phyloP scores from a whole-genome alignment of 768 basidiomycete species.

The Suillus bovinus region DNA sequence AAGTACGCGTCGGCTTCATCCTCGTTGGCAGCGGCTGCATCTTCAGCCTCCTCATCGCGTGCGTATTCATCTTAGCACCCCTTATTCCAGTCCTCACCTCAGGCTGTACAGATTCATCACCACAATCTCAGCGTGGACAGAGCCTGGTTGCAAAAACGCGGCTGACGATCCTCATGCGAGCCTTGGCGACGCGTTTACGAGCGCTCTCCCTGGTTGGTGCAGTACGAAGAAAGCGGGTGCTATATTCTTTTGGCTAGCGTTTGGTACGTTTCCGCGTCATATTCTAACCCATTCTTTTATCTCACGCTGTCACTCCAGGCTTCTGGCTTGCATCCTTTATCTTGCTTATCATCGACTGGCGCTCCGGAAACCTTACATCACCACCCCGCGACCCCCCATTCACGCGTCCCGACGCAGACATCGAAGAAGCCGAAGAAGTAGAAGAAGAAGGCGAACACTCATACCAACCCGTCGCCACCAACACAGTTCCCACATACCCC shows the following conservation, averaged over 20 bases:
- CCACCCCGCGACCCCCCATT: conserved; percentile 76
- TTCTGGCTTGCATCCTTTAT: conserved; percentile 75
- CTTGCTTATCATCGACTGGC: conserved; percentile 75
- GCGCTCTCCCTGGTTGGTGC: conserved; percentile 80
- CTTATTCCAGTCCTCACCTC: conserved; percentile 18
- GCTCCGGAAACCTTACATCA: conserved; percentile 53
- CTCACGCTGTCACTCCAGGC: conserved; percentile 37
- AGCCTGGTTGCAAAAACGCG: conserved; percentile 86
- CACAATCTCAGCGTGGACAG: conserved; percentile 85
- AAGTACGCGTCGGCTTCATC: conserved; percentile 83
- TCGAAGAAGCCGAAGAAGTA: conserved; percentile 46
- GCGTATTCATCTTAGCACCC: conserved; percentile 35
- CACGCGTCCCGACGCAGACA: conserved; percentile 54
- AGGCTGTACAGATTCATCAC: conserved; percentile 58
- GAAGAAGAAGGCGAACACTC: conserved; percentile 41
- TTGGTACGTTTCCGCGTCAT: conserved; percentile 50
- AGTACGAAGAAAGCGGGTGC: conserved; percentile 88
- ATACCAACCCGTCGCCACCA: conserved; percentile 46
- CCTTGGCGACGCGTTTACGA: conserved; percentile 64
- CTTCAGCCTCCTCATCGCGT: conserved; percentile 76
- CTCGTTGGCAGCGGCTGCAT: conserved; percentile 69
- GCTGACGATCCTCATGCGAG: conserved; percentile 78
- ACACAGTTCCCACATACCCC: conserved; percentile 23
- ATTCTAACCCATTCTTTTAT: conserved; percentile 4
- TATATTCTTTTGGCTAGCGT: conserved; percentile 87